Percentiles rank a stretch among this genome's conserved stretches.
Conservation (phyloP, 2,329 filamentous ascomycete species). For the Apiospora saccharicola region DNA sequence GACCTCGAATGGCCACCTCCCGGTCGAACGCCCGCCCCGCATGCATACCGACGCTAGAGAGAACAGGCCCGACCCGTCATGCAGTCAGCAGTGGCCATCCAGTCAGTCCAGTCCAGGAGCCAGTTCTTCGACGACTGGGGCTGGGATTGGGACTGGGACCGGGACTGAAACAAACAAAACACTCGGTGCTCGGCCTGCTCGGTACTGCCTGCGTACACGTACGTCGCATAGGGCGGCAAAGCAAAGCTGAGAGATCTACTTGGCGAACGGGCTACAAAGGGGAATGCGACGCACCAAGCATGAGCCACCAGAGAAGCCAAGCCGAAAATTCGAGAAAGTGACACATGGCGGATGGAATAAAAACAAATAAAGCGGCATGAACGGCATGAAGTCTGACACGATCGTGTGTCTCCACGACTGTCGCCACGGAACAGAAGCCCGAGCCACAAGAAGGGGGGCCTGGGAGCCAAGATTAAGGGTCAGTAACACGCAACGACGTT, state of each 20-base stretch:
- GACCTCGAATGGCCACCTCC: background rate
- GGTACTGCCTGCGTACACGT: background rate
- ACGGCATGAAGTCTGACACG: slow-evolving; percentile 20
- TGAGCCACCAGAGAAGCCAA: slow-evolving; percentile 14
- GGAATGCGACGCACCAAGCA: background rate
- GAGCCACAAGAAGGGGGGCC: slow-evolving; percentile 3
- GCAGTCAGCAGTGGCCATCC: slow-evolving; percentile 7
- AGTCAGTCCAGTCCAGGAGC: too few species aligned
- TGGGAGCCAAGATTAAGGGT: slow-evolving; percentile 6
- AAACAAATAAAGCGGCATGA: background rate
- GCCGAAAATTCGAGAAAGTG: slow-evolving; percentile 1
- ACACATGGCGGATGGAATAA: background rate
- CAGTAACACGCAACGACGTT: background rate
- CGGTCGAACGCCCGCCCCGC: slow-evolving; percentile 8
- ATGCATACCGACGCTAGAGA: slow-evolving; percentile 12
- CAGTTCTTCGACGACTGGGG: background rate
- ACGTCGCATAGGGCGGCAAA: background rate
- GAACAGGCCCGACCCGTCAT: slow-evolving; percentile 17
- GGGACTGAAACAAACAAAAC: slow-evolving; percentile 3
- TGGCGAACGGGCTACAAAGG: background rate
- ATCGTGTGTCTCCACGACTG: slow-evolving; percentile 10
- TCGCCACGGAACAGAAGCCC: slow-evolving; percentile 10
- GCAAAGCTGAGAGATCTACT: background rate
- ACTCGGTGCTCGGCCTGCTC: background rate
- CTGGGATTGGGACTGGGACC: background rate